Conservation (phyloP, 1,284 basidiomycete genomes). For the Cerrena zonata region DNA sequence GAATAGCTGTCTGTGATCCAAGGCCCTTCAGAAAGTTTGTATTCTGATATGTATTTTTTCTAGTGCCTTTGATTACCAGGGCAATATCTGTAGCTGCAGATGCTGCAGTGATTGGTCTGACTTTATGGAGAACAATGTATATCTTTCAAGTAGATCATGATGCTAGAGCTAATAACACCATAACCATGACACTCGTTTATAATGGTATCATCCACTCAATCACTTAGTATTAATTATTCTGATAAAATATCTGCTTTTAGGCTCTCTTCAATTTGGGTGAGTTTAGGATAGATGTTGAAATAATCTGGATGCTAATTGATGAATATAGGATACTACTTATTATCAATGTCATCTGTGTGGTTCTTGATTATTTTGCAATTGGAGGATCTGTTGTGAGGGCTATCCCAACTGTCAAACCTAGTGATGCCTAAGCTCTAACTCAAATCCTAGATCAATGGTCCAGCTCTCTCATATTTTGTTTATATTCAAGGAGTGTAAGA, state of each 20-base stretch:
- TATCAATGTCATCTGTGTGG: neutral
- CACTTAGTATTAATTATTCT: neutral
- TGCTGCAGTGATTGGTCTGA: neutral
- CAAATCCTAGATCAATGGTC: neutral
- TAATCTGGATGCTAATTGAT: neutral
- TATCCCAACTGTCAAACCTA: neutral
- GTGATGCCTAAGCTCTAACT: neutral
- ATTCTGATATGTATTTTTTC: too few relatives aligned
- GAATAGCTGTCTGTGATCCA: too few relatives aligned
- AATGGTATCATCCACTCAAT: neutral
- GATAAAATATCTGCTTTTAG: too few relatives aligned
- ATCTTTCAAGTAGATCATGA: neutral
- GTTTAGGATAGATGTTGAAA: neutral
- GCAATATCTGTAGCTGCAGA: neutral
- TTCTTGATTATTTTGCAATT: neutral
- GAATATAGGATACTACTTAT: neutral
- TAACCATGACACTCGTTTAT: neutral
- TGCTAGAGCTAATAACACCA: neutral
- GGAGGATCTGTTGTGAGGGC: neutral
- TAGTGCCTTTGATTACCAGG: neutral
- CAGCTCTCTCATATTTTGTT: neutral
- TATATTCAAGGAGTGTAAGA: neutral
- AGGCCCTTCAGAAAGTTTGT: too few relatives aligned
- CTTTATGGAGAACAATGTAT: neutral
- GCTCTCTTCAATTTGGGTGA: too few relatives aligned